Conservation (phyloP, 139 green algal genomes). For the Chlamydomonas sphaeroides region DNA sequence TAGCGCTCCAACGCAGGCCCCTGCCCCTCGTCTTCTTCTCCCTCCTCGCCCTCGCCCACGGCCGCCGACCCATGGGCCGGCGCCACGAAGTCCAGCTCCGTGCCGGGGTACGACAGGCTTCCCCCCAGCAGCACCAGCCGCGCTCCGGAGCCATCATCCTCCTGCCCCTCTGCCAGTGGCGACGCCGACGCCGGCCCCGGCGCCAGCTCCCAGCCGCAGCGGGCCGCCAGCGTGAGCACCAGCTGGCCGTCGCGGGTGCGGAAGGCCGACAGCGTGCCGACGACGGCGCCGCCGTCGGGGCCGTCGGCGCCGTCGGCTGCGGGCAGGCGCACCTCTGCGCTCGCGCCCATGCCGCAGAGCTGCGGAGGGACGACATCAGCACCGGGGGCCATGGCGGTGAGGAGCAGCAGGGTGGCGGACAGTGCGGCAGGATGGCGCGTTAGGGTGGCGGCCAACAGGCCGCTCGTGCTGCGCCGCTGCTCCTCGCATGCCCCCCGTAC, state of each 20-base stretch:
- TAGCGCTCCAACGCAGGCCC: neutral
- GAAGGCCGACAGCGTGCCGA: conserved; percentile 10
- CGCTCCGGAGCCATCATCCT: neutral
- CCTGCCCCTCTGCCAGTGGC: neutral
- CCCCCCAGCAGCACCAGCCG: neutral
- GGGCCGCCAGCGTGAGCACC: conserved; percentile 1
- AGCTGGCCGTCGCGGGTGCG: conserved; percentile 10
- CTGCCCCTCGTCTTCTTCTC: too few relatives aligned
- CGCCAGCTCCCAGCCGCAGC: conserved; percentile 19
- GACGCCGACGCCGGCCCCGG: neutral
- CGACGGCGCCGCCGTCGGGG: neutral
- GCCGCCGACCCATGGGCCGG: neutral
- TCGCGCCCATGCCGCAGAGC: conserved; percentile 24
- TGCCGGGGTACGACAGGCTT: neutral
- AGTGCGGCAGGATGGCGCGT: too few relatives aligned
- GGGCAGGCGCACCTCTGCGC: neutral
- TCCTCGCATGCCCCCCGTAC: too few relatives aligned
- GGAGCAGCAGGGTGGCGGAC: too few relatives aligned
- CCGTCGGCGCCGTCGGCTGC: neutral
- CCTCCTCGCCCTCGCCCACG: too few relatives aligned
- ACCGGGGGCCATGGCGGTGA: too few relatives aligned
- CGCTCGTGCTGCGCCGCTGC: too few relatives aligned
- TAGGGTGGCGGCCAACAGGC: too few relatives aligned
- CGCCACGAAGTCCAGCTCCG: neutral
- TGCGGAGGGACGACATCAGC: neutral